Base-by-base conservation (phyloP, 345 rosid species). In the Cardiospermum halicacabum region DNA sequence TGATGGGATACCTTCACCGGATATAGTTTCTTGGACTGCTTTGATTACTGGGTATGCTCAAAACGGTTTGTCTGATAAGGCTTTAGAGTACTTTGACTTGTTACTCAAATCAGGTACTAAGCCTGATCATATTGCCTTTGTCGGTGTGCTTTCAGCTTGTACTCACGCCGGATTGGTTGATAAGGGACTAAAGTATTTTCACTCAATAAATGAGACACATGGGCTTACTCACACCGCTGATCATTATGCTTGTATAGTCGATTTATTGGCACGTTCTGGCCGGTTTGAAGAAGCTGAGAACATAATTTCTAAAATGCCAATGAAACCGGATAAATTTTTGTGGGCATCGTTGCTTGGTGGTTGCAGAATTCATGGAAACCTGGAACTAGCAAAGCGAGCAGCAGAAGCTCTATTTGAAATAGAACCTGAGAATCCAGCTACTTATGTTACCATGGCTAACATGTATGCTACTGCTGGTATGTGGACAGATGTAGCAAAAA, bases 291-390 rank as follows among this genome's bases (percentile, higher is more conserved):
- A 84, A 53, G 82, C 91, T 24, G 83, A 78, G 70, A 55, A 62
- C 42, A 78, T 92, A 49, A 84, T 92, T 18, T 69, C 68, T 25
- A 74, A 74, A 69, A 86, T 89, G 96, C 81, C 82, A 11, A 81
- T 84, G 84, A 80, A 85, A 72, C 91, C 96, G 21, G 93, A 85
- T 73, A 85, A 83, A 69, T 89, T 76, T 74, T 69, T 92, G 25
- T 92, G 96, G 98, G 98, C 96, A 62, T 87, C 96, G 1, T 72
- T 92, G 76, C 88, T 89, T 10, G 96, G 96, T 53, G 96, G 96
- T 47, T 92, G 93, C 65, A 74, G 87, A 75, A 89, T 84, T 68
- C 91, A 89, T 73, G 82, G 86, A 62, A 85, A 87, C 69, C 68
- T 87, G 58, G 83, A 83, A 50, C 77, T 92, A 64, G 96, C 96